Conservation (phyloP, 768 basidiomycete genomes). For the Harrya chromipes region DNA sequence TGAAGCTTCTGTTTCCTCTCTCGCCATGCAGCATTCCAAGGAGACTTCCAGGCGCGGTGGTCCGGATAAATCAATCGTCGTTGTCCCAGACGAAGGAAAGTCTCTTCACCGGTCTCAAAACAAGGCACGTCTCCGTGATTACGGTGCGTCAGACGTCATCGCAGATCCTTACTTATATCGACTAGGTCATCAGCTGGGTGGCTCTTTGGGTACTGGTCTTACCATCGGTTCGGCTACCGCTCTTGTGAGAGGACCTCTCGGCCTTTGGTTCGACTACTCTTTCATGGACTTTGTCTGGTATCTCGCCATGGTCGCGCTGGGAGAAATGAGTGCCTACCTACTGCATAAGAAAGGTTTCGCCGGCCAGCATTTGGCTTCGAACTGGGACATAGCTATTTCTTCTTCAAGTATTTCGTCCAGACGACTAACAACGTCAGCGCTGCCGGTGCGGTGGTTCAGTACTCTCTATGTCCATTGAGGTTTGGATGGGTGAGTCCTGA, state of each 20-base stretch:
- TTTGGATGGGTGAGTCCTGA: conserved; percentile 53
- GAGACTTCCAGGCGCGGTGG: not conserved
- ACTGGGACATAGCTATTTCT: conserved; percentile 44
- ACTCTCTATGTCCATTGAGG: conserved; percentile 41
- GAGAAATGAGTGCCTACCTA: conserved; percentile 39
- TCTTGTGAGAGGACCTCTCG: conserved; percentile 51
- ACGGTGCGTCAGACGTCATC: conserved; percentile 33
- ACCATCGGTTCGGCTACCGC: conserved; percentile 61
- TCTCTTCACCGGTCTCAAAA: conserved; percentile 49
- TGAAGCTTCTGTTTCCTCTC: not conserved
- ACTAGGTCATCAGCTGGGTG: conserved; percentile 36
- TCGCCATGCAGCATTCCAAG: not conserved
- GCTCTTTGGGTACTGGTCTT: conserved; percentile 53
- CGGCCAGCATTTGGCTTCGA: conserved; percentile 68
- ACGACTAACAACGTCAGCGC: conserved; percentile 67
- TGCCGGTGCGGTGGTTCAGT: conserved; percentile 51
- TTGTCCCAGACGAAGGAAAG: conserved; percentile 35
- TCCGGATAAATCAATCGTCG: conserved; percentile 14
- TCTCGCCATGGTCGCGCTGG: conserved; percentile 53
- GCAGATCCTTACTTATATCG: not conserved
- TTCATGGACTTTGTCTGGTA: conserved; percentile 58
- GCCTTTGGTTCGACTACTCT: conserved; percentile 37
- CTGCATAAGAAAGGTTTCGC: conserved; percentile 58
- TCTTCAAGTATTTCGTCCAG: conserved; percentile 60
- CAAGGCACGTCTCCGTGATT: conserved; percentile 56